Percentiles rank a stretch among this genome's conserved stretches.
phyloP scores from a whole-genome alignment of 176 grass and related monocot species.

The Areca catechu region DNA sequence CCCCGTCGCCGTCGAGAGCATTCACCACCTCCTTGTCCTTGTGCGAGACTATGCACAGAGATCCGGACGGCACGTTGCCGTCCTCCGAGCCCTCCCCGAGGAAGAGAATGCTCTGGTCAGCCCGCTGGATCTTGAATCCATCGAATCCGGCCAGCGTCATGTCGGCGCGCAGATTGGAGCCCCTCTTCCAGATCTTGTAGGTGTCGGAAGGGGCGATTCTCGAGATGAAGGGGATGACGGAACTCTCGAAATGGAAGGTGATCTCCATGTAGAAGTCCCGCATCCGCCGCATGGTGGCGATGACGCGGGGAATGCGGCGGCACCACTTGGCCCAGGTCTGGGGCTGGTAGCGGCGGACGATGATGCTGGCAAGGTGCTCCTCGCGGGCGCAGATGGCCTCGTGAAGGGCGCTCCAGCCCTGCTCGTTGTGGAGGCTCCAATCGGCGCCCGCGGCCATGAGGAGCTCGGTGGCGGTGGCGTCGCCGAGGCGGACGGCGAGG shows the following conservation, averaged over 20 bases:
- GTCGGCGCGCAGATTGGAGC: constrained; percentile 8
- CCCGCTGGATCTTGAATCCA: constrained; percentile 2
- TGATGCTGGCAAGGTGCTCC: background rate
- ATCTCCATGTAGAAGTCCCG: constrained; percentile 17
- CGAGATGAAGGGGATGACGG: constrained; percentile 10
- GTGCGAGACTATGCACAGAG: background rate
- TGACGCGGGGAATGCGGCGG: constrained; percentile 1
- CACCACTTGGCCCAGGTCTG: constrained; percentile 1
- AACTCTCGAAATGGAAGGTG: constrained; percentile 17
- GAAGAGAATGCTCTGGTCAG: constrained; percentile 1
- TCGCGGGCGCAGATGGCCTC: constrained; percentile 1
- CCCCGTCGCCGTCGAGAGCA: background rate
- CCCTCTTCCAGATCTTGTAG: constrained; percentile 15
- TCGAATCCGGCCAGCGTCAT: constrained; percentile 14
- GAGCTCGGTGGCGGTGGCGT: background rate
- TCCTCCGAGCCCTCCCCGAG: constrained; percentile 1
- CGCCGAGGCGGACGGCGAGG: constrained; percentile 7
- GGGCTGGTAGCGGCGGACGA: constrained; percentile 5
- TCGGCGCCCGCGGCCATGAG: constrained; percentile 9
- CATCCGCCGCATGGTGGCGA: constrained; percentile 4
- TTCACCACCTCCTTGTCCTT: constrained; percentile 12
- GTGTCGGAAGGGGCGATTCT: constrained; percentile 12
- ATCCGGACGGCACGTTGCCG: background rate
- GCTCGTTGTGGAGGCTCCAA: constrained; percentile 6
- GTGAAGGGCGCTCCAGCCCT: constrained; percentile 1